These are phyloP conservation scores for Diaporthe australafricana DNA, from an alignment of 2,329 filamentous ascomycete species.

Conservation along the genomic window DNA sequence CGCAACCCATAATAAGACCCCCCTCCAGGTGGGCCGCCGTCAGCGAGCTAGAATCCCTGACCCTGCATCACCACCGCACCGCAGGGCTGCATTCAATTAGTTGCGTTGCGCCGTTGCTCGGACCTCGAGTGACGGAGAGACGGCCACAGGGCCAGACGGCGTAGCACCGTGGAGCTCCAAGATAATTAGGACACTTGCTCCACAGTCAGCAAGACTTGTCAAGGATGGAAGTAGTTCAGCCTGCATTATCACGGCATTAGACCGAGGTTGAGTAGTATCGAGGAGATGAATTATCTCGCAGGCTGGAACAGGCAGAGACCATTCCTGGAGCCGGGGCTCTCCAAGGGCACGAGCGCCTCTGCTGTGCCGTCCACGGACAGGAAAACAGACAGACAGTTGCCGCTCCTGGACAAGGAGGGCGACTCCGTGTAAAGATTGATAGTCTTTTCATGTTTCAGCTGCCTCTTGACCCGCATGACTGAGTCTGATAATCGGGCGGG, in stretches of 20 bases:
- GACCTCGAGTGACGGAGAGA: background rate
- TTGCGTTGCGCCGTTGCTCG: constrained; percentile 14
- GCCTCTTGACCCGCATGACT: constrained; percentile 27
- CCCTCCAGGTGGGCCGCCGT: constrained; percentile 11
- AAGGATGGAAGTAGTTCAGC: background rate
- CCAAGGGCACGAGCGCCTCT: constrained; percentile 17
- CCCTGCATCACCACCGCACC: constrained; percentile 2
- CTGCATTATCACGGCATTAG: constrained; percentile 23
- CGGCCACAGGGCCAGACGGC: too few species aligned
- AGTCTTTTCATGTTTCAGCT: constrained; percentile 30
- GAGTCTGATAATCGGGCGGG: background rate
- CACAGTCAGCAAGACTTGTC: constrained; percentile 5
- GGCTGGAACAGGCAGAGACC: background rate
- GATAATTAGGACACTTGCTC: constrained; percentile 11
- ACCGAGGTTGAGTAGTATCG: background rate
- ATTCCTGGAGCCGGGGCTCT: background rate
- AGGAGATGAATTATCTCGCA: background rate
- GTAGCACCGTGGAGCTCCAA: background rate
- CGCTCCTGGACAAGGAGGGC: background rate
- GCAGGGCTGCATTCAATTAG: constrained; percentile 11
- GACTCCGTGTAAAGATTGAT: constrained; percentile 6
- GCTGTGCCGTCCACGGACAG: constrained; percentile 23
- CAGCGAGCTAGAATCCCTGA: constrained; percentile 5
- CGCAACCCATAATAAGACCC: background rate
- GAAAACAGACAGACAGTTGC: too few species aligned